Evolutionary conservation across 129 eudicot species (phyloP), one percentile per base, ranked within the genome.

Genomic region (Pulicaria dysenterica): DNA sequence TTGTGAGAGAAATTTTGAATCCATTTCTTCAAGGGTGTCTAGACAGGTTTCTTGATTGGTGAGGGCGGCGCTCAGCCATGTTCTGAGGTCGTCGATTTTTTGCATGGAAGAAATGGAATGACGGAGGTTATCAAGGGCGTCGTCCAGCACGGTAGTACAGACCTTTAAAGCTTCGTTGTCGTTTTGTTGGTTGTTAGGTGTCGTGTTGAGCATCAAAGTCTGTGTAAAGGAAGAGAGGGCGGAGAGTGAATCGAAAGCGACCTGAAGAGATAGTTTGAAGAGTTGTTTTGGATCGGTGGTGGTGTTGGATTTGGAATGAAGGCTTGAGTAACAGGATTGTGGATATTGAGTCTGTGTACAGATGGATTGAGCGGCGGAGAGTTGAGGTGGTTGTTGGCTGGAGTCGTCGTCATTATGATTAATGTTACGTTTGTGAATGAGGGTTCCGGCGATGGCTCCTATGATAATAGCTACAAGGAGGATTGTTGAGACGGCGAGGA

Each of bases 11-110:
- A 77, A 44, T 3, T 83, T 74, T n/a, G 97, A 83, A 53, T 84
- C 79, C 51, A 75, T 47, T 70, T 88, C 95, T 34, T 45, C 72
- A 0, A 90, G 81, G 2, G 87, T 85, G 56, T 90, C 97, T 45
- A 91, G 44, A 38, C 97, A 91, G 39, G 95, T 87, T 40, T 91
- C 92, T 40, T 87, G 95, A 56, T 91, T 88, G 5, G 97, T 91
- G 14, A 91, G 34, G 4, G 87, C 58, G 10, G 95, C 66, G 70
- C 91, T 91, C 43, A 91, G 80, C 97, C 95, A 91, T 39, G 97
- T 91, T 17, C 68, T 75, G 19, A 91, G 43, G 60, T 85, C 86
- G 69, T 79, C 70, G 49, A 85, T 74, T 16, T 79, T 79, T 13
- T 41, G 2, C 60, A 79, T 54, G 9, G 82, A 61, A 4, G 87